A percentile compares a stretch with the other conserved stretches of the same genome.
phyloP scores from a whole-genome alignment of 2,329 filamentous ascomycete species.

The Calonectria pseudoturangicola region DNA sequence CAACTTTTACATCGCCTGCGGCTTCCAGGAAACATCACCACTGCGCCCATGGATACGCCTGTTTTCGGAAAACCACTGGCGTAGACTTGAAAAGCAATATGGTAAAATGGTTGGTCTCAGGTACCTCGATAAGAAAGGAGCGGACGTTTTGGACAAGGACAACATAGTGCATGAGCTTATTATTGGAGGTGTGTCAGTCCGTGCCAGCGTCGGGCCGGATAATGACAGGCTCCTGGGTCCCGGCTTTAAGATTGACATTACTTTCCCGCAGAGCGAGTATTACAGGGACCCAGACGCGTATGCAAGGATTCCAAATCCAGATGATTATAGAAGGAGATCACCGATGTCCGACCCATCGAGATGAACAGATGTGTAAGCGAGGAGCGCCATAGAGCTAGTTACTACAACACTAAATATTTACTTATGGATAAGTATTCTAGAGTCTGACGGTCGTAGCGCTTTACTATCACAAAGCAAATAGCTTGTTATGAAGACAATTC shows the following conservation, averaged over 20 bases:
- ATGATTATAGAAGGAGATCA: too few relatives aligned
- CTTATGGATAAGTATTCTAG: too few relatives aligned
- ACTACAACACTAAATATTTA: too few relatives aligned
- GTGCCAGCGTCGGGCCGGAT: not conserved
- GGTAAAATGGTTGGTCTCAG: constrained; percentile 10
- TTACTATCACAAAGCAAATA: too few relatives aligned
- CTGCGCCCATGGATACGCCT: constrained; percentile 1
- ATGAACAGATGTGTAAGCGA: not conserved
- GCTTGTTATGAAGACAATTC: too few relatives aligned
- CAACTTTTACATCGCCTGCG: constrained; percentile 20
- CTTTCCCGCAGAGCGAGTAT: not conserved
- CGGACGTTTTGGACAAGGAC: constrained; percentile 11
- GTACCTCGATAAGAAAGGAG: constrained; percentile 1
- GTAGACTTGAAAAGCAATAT: constrained; percentile 2
- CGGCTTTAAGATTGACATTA: not conserved
- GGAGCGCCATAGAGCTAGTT: too few relatives aligned
- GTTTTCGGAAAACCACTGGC: constrained; percentile 11
- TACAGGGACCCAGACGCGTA: not conserved
- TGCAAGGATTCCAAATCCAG: too few relatives aligned
- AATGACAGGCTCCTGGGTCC: constrained; percentile 4
- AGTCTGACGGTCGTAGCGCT: too few relatives aligned
- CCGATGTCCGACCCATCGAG: not conserved
- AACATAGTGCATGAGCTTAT: constrained; percentile 1
- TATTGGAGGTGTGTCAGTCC: not conserved
- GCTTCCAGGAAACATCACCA: constrained; percentile 2